phyloP scores from a whole-genome alignment of 306 rosid genomes.

The Quercus alba region DNA sequence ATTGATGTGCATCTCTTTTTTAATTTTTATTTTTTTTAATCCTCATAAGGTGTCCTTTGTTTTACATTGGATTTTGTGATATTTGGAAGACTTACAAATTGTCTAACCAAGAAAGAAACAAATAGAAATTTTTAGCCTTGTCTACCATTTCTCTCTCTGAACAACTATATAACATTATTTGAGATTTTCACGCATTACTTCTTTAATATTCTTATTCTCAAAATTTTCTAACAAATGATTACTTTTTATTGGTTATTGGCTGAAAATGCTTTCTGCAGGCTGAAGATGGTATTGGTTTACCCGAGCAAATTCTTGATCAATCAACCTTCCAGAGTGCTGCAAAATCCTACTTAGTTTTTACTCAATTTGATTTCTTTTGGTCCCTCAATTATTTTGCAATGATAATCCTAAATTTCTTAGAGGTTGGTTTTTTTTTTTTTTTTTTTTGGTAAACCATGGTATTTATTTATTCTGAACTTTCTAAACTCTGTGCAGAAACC shows the following conservation, averaged over 20 bases:
- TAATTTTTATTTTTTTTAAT: neutral
- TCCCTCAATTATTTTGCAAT: conserved; percentile 68
- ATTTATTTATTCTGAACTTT: conserved; percentile 3
- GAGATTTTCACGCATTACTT: neutral
- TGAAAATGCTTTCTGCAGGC: conserved; percentile 62
- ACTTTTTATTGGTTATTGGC: conserved; percentile 18
- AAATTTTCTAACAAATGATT: neutral
- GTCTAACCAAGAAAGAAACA: neutral
- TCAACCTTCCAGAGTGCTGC: conserved; percentile 67
- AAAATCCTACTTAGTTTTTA: conserved; percentile 59
- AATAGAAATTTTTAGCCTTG: neutral
- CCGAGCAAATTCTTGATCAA: conserved; percentile 79
- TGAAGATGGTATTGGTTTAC: conserved; percentile 90
- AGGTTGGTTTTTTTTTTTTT: conserved; percentile 53
- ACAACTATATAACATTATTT: neutral
- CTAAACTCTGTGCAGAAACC: conserved; percentile 64
- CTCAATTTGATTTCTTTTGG: conserved; percentile 53
- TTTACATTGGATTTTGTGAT: neutral
- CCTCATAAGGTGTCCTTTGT: neutral
- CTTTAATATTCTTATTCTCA: neutral
- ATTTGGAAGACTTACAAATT: neutral
- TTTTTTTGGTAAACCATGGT: neutral
- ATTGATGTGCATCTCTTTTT: neutral
- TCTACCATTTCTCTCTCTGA: neutral
- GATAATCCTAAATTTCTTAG: conserved; percentile 75